Evolutionary conservation across 257 asterid genomes (phyloP), one percentile per base, ranked within the genome.

Genomic region (Thymus quinquecostatus): DNA sequence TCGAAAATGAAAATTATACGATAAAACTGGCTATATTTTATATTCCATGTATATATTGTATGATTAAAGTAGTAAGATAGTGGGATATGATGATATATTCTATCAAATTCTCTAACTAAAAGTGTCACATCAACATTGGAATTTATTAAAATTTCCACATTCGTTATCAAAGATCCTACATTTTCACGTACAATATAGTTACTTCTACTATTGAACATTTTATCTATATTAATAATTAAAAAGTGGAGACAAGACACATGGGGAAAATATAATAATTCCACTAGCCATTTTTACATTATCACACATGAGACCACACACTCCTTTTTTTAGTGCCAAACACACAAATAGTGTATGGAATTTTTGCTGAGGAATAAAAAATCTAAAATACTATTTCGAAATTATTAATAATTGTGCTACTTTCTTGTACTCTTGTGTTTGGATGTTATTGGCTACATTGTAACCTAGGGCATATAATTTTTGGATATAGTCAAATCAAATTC

Each of bases 401-500:
- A 72, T 61, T 71, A 6, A 28, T 71, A 6, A 28, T 12, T 47
- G 45, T 36, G 10, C 33, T 49, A 11, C 41, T 53, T 62, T 21
- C 21, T 21, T 72, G 70, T 41, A 48, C 10, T 36, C 40, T 13
- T 28, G 40, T 40, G 44, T 40, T 62, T 40, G 49, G 40, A 34
- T 62, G 38, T 61, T 27, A 38, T 38, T 62, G 64, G 63, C 55
- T 60, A 8, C 56, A 27, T 48, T 48, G 10, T 4, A 45, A 69
- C 47, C 48, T 58, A 33, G 11, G 4, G 8, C 60, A 21, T 13
- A 47, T n/a, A 71, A 71, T 21, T 61, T 49, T 21, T 21, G 21
- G 21, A 21, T 21, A 21, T 21, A 21, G 21, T 21, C 0, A 33
- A 12, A 13, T 61, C 40, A 49, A n/a, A 34, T 60, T 12, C 5